A percentile compares a stretch with the other conserved stretches of the same genome.
Evolutionary conservation across 116 monocot genomes (phyloP).

Genomic region (Posidonia oceanica): DNA sequence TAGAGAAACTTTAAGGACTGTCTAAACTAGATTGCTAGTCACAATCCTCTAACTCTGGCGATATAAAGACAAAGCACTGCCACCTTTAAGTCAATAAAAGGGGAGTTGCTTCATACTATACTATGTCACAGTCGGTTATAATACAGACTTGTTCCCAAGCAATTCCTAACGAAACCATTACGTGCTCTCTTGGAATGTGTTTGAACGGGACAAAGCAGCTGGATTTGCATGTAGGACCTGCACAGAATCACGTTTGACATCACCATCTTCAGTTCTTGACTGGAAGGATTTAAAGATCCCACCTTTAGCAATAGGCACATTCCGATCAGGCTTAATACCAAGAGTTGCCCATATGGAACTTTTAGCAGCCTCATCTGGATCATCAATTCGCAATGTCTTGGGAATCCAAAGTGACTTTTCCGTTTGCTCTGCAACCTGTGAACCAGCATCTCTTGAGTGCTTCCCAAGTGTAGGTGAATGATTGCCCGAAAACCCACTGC

Average conservation of each 20-base stretch:
- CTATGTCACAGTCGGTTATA: background rate
- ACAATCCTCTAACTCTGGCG: background rate
- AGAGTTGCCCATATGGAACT: slow-evolving; percentile 36
- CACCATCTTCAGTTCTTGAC: slow-evolving; percentile 2
- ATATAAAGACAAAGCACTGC: background rate
- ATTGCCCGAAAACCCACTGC: background rate
- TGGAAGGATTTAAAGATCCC: slow-evolving; percentile 21
- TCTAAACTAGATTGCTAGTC: too few relatives aligned
- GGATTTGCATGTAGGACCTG: slow-evolving; percentile 44
- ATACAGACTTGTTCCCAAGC: background rate
- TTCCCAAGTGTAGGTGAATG: slow-evolving; percentile 29
- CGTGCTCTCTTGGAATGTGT: slow-evolving; percentile 46
- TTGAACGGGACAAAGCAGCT: slow-evolving; percentile 46
- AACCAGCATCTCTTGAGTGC: slow-evolving; percentile 41
- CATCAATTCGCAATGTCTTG: slow-evolving; percentile 38
- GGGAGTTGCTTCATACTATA: background rate
- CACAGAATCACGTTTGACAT: background rate
- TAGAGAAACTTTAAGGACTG: too few relatives aligned
- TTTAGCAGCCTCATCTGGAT: slow-evolving; percentile 37
- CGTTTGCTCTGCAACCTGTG: background rate
- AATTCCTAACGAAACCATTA: slow-evolving; percentile 13
- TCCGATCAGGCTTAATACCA: slow-evolving; percentile 23
- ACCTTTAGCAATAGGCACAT: background rate
- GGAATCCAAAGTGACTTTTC: slow-evolving; percentile 31
- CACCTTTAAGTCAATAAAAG: background rate